These are phyloP conservation scores for Brettanomyces anomalus DNA, from an alignment of 805 yeast species.

Conservation along the genomic window DNA sequence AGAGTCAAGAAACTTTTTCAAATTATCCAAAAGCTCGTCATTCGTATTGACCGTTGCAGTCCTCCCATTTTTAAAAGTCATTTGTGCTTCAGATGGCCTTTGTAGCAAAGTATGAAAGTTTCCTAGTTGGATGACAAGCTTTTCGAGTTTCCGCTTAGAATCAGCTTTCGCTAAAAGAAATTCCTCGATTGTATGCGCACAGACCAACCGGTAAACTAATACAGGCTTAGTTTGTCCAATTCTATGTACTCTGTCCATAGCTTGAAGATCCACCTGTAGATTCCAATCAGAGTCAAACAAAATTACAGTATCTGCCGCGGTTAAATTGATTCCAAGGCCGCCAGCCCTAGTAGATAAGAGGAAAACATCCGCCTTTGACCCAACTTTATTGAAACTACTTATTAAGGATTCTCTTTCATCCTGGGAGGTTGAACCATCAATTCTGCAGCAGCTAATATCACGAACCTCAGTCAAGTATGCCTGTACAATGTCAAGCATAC, in stretches of 20 bases:
- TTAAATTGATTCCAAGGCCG: slow-evolving; percentile 83
- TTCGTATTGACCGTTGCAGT: slow-evolving; percentile 5
- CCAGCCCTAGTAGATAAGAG: slow-evolving; percentile 89
- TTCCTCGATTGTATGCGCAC: slow-evolving; percentile 77
- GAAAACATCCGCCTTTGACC: slow-evolving; percentile 40
- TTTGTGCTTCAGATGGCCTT: slow-evolving; percentile 3
- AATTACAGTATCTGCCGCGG: slow-evolving; percentile 83
- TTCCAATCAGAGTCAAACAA: slow-evolving; percentile 94
- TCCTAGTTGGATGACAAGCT: slow-evolving; percentile 63
- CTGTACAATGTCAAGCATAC: slow-evolving; percentile 69
- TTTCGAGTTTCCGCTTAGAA: slow-evolving; percentile 70
- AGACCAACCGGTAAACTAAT: slow-evolving; percentile 66
- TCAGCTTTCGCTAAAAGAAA: slow-evolving; percentile 70
- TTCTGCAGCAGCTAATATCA: slow-evolving; percentile 40
- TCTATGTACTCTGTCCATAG: slow-evolving; percentile 91
- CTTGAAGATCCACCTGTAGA: slow-evolving; percentile 94
- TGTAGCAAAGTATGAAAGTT: slow-evolving; percentile 34
- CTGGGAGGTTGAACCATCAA: slow-evolving; percentile 71
- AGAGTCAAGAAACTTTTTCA: slow-evolving; percentile 31
- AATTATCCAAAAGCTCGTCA: slow-evolving; percentile 22
- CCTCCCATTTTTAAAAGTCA: slow-evolving; percentile 7
- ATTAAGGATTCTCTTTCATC: slow-evolving; percentile 59
- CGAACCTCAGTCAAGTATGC: slow-evolving; percentile 55
- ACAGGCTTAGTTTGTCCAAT: slow-evolving; percentile 88
- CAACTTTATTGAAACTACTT: slow-evolving; percentile 34